Evolutionary conservation across 163 green algal genomes (phyloP).

Genomic region (Chloromonas sp.): DNA sequence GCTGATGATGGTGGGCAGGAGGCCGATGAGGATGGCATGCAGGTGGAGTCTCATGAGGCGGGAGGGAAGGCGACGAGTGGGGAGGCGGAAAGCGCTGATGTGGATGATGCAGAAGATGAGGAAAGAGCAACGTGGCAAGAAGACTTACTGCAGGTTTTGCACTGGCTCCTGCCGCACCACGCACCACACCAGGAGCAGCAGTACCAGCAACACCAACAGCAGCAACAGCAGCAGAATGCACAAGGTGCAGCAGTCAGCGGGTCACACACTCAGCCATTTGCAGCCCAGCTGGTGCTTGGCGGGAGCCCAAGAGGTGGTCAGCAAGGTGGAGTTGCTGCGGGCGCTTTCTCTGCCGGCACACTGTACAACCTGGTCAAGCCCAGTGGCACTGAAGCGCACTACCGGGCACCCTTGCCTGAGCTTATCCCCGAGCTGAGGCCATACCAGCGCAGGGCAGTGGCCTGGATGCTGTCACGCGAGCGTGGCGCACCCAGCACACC

Average conservation of each 20-base stretch:
- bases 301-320: no score
- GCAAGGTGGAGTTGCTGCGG: not conserved
- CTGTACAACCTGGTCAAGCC: conserved; percentile 58
- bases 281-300: no score
- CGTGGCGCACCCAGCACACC: no score
- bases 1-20: no score
- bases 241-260: not conserved
- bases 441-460: conserved; percentile 68
- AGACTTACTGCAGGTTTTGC: conserved; percentile 1
- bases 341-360: not conserved
- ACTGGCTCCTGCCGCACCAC: conserved; percentile 4
- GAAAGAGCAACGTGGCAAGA: not conserved
- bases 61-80: not conserved
- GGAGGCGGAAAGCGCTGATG: no score
- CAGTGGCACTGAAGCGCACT: conserved; percentile 38
- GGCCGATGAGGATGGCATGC: not conserved
- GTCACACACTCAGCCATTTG: no score
- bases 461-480: conserved; percentile 69
- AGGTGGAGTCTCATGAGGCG: not conserved
- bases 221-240: conserved; percentile 2
- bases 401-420: conserved; percentile 17
- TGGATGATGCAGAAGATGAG: no score
- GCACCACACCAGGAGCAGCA: not conserved
- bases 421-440: conserved; percentile 60
- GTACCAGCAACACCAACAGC: no score